Evolutionary conservation across 2,329 filamentous ascomycete genomes (phyloP).

Genomic region (Zymoseptoria crescenta): DNA sequence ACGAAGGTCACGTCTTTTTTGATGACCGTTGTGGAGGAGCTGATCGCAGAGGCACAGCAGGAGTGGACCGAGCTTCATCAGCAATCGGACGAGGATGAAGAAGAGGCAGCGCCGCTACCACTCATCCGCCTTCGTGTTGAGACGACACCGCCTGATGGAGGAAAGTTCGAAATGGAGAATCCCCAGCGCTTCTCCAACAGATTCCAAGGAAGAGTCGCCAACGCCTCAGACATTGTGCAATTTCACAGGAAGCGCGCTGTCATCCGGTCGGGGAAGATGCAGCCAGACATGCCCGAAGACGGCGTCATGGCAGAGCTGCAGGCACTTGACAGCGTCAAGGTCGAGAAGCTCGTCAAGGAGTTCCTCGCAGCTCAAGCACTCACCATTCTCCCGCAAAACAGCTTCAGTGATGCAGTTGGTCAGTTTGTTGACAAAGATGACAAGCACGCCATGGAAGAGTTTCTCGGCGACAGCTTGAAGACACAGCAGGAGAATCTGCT

Average conservation of each 20-base stretch:
- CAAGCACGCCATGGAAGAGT: slow-evolving; percentile 68
- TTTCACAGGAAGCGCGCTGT: slow-evolving; percentile 77
- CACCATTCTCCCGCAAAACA: slow-evolving; percentile 85
- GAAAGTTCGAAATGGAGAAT: slow-evolving; percentile 84
- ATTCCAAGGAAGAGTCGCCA: slow-evolving; percentile 84
- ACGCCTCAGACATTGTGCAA: slow-evolving; percentile 86
- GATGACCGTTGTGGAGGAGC: slow-evolving; percentile 68
- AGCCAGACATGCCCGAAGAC: slow-evolving; percentile 55
- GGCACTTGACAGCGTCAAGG: slow-evolving; percentile 65
- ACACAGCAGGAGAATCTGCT: slow-evolving; percentile 39
- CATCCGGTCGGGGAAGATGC: slow-evolving; percentile 40
- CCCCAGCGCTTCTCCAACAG: slow-evolving; percentile 92
- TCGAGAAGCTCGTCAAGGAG: slow-evolving; percentile 80
- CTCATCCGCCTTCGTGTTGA: slow-evolving; percentile 87
- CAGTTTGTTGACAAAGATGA: slow-evolving; percentile 95
- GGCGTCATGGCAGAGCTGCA: slow-evolving; percentile 51
- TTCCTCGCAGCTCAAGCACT: slow-evolving; percentile 81
- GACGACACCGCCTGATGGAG: slow-evolving; percentile 75
- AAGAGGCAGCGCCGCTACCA: slow-evolving; percentile 62
- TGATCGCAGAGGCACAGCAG: slow-evolving; percentile 76
- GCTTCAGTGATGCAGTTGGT: slow-evolving; percentile 84
- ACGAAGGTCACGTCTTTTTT: slow-evolving; percentile 70
- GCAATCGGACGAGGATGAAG: slow-evolving; percentile 38
- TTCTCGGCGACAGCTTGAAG: slow-evolving; percentile 38
- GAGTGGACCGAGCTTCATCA: slow-evolving; percentile 77